A percentile compares a stretch with the other conserved stretches of the same genome.
Evolutionary conservation across 2,329 filamentous ascomycete genomes (phyloP).

Genomic region (Alternaria dauci): DNA sequence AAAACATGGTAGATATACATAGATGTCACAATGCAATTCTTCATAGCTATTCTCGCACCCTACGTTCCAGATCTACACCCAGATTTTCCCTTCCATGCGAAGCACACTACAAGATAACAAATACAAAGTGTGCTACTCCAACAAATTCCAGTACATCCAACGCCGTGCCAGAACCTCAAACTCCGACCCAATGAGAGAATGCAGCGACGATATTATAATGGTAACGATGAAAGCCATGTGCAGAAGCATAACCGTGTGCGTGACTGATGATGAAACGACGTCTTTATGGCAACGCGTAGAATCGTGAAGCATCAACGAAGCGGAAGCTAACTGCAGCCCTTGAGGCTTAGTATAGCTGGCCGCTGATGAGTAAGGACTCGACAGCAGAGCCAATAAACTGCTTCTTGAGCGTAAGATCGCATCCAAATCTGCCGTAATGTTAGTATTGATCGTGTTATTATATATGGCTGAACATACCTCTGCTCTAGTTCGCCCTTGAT

Average conservation of each 20-base stretch:
- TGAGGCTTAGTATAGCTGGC: slow-evolving; percentile 28
- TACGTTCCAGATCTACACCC: slow-evolving; percentile 11
- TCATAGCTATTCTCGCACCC: slow-evolving; percentile 3
- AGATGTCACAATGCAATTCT: slow-evolving; percentile 6
- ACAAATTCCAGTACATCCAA: slow-evolving; percentile 10
- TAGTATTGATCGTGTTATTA: slow-evolving; percentile 17
- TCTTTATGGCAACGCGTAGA: slow-evolving; percentile 24
- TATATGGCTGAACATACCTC: slow-evolving; percentile 55
- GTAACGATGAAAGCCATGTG: slow-evolving; percentile 11
- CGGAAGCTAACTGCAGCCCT: not conserved
- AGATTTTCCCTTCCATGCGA: slow-evolving; percentile 13
- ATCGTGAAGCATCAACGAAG: slow-evolving; percentile 26
- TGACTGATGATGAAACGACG: slow-evolving; percentile 16
- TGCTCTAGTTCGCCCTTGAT: slow-evolving; percentile 93
- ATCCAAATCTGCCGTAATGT: slow-evolving; percentile 68
- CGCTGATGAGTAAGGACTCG: slow-evolving; percentile 37
- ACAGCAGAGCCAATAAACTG: slow-evolving; percentile 74
- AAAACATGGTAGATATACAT: not conserved
- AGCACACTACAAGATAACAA: slow-evolving; percentile 9
- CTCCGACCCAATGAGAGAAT: slow-evolving; percentile 19
- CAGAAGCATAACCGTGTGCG: slow-evolving; percentile 1
- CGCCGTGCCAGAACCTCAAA: slow-evolving; percentile 13
- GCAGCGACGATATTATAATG: slow-evolving; percentile 17
- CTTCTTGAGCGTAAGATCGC: slow-evolving; percentile 84
- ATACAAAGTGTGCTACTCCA: slow-evolving; percentile 3